Evolutionary conservation across 1,284 basidiomycete species (phyloP), one percentile per base, ranked within the genome.

Genomic region (Ustilago nuda): DNA sequence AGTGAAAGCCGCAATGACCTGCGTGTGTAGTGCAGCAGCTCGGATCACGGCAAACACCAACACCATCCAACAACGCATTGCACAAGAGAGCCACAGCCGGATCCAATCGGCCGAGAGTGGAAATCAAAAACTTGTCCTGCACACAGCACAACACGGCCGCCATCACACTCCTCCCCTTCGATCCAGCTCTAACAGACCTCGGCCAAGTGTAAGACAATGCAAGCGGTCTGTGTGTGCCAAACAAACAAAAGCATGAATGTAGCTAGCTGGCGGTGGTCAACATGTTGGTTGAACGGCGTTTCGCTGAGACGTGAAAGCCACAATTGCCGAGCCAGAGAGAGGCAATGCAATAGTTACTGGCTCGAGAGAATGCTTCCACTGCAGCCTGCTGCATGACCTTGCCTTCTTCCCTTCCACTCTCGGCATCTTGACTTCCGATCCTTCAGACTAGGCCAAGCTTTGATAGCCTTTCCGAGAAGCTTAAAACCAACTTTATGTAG

Each of bases 321-420:
- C 9, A 57, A 57, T 35, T 35, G 17, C 45, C 45, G 45, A 48
- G n/a, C 45, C 17, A 8, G 23, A 27, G 23, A 27, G 2, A 27
- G 4, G 7, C n/a, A 9, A 13, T 30, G 23, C 45, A 48, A 19
- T 8, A n/a, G n/a, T n/a, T n/a, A 48, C 19, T 17, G 19, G 6
- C 11, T 23, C 45, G 7, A 48, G 4, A 64, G 62, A 57, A 64
- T 36, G n/a, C 17, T 64, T 64, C 62, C 36, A 9, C 50, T 57
- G 62, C 62, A 61, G 48, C 19, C 46, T 23, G 2, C 17, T 37
- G 52, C 45, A 48, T 27, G 19, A 23, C 9, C 19, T 8, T 23
- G 19, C 39, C 39, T 8, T 13, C 36, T 50, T 27, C 23, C 23
- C 23, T 27, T 27, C 23, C 23, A 3, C 23, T 27, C 30, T 53